Evolutionary conservation across 805 yeast genomes (phyloP), one percentile per base, ranked within the genome.

Genomic region (Candida sphagnicola): DNA sequence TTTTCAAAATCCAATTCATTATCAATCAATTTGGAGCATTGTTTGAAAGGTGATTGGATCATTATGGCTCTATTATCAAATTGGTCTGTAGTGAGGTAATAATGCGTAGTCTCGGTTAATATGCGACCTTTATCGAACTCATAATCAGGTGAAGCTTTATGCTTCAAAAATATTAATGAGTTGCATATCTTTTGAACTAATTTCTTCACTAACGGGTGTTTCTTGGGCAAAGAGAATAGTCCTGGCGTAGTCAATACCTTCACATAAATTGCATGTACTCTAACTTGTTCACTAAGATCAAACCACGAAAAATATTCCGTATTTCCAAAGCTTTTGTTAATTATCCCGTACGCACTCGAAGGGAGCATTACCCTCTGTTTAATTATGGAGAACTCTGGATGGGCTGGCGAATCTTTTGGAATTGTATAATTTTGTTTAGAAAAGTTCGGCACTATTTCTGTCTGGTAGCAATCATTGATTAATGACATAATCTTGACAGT

Each of bases 221-320:
- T 5, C 39, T 59, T 42, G 18, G 73, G 64, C 25, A 76, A 30
- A 40, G 70, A 49, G 42, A 70, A 39, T 18, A 72, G 46, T 28
- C 61, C 53, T 33, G 50, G 53, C 47, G 57, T 49, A 2, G 72
- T 57, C 25, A 66, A 47, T 17, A 71, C 40, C 16, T 65, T 43
- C 41, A 75, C 34, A 40, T 61, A 49, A 28, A 65, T 53, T 21
- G 66, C 59, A 48, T 65, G 49, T 18, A 64, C 59, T 41, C 61
- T 67, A 0, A 67, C 50, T 40, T 75, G 78, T 38, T 78, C 80
- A 5, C 74, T 58, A 5, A 72, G 56, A 49, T 79, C 85, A 58
- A 61, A 70, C 83, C 83, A 79, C 19, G 66, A 59, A 43, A 61
- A 54, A 24, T 49, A 51, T 6, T 14, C 33, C 2, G 31, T 37